phyloP scores from a whole-genome alignment of 495 filamentous ascomycete genomes.

The Penicillium pulvis region DNA sequence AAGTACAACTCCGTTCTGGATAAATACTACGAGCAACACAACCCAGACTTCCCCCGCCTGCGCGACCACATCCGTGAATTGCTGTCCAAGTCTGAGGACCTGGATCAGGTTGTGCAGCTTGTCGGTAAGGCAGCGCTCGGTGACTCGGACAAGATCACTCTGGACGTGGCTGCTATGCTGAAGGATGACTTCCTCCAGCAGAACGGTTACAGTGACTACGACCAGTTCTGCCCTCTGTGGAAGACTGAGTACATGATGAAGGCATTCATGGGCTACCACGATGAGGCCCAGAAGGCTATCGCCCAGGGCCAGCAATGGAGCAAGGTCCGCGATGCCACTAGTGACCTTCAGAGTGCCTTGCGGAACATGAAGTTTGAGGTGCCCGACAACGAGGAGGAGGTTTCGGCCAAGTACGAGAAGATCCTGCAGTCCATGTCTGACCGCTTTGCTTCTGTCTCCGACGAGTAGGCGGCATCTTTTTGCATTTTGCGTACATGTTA shows the following conservation, averaged over 20 bases:
- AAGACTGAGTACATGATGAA: constrained; percentile 99
- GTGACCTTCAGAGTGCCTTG: constrained; percentile 79
- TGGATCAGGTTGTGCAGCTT: constrained; percentile 98
- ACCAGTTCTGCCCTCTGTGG: constrained; percentile 98
- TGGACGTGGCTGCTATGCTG: constrained; percentile 86
- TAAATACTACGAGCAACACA: constrained; percentile 88
- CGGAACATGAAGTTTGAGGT: constrained; percentile 96
- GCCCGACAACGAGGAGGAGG: constrained; percentile 70
- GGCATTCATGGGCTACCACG: constrained; percentile 95
- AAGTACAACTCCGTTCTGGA: constrained; percentile 90
- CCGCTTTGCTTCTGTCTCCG: constrained; percentile 89
- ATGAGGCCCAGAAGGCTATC: constrained; percentile 95
- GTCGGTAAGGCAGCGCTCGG: constrained; percentile 96
- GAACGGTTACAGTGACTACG: constrained; percentile 98
- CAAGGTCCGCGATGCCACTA: constrained; percentile 88
- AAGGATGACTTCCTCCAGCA: constrained; percentile 99
- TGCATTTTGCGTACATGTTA: constrained; percentile 18
- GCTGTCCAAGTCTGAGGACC: constrained; percentile 89
- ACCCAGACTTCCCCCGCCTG: constrained; percentile 90
- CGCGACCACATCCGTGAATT: constrained; percentile 92
- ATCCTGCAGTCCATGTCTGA: constrained; percentile 89
- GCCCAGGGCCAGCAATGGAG: constrained; percentile 85
- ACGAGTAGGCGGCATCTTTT: constrained; percentile 66
- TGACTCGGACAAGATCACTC: constrained; percentile 96
- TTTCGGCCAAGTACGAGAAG: constrained; percentile 90